Evolutionary conservation across 345 rosid species (phyloP).

Genomic region (Rhodamnia rubescens): DNA sequence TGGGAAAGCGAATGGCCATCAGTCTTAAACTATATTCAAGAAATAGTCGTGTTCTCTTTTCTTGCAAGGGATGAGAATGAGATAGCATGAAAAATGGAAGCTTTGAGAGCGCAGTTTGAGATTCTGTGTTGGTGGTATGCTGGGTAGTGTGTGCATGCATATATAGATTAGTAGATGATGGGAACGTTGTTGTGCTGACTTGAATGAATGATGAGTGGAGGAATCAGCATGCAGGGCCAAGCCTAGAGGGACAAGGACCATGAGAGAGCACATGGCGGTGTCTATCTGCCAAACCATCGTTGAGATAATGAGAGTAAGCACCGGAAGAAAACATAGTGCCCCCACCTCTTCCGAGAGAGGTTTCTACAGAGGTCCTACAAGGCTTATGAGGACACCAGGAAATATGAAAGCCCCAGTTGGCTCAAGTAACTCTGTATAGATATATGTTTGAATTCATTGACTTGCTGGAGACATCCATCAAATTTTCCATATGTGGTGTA

Average conservation of each 20-base stretch:
- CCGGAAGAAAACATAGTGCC: neutral
- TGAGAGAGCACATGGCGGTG: neutral
- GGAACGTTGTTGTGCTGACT: neutral
- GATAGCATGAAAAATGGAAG: neutral
- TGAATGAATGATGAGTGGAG: neutral
- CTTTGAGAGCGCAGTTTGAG: neutral
- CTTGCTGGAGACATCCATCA: neutral
- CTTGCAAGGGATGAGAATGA: neutral
- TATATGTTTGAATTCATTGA: neutral
- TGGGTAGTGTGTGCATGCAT: neutral
- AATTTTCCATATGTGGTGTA: neutral
- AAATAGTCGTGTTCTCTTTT: neutral
- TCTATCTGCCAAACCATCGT: neutral
- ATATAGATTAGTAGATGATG: neutral
- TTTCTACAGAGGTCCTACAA: neutral
- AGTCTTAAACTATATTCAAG: neutral
- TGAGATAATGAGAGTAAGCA: neutral
- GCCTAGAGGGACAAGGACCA: neutral
- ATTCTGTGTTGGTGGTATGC: neutral
- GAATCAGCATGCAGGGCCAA: neutral
- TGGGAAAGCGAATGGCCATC: neutral
- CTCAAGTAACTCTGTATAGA: neutral
- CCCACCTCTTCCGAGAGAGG: neutral
- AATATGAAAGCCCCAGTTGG: neutral
- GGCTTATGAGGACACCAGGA: neutral